Base-by-base conservation (phyloP, 2,329 filamentous ascomycete species). In the Diaporthe sp. region DNA sequence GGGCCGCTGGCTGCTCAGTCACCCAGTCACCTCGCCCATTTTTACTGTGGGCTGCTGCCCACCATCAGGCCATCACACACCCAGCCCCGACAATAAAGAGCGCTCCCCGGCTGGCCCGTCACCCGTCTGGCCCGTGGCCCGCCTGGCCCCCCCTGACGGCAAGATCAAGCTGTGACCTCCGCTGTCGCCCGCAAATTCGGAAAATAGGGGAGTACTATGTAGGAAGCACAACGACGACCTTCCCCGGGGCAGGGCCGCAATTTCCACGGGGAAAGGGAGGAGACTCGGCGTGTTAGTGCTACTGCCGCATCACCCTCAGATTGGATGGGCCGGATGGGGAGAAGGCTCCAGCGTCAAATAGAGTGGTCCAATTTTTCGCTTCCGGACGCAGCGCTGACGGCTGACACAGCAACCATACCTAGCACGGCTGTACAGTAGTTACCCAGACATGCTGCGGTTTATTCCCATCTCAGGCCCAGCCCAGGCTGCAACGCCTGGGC, bases 61-160 rank as follows among this genome's bases (percentile, higher is more conserved):
- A 51, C 57, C 39, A 49, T 73, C 71, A 61, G 74, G 44, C 71
- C 71, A 73, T 71, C 75, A 62, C 62, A 61, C 42, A 31, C 61
- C 68, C 46, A 65, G 58, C 58, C 58, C 49, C 58, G 57, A 65
- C 58, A 65, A 55, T 51, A 42, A 55, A 70, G 58, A 65, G 65
- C 49, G n/a, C 72, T n/a, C 51, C 17, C 42, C 67, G 67, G 57
- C 57, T 49, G 61, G 71, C 61, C 74, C 74, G 61, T 57, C 31
- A 37, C 34, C 46, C 62, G 60, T 39, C 51, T 55, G 51, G 51
- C n/a, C 51, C 51, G 51, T 68, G 62, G 46, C 22, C 61, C 60
- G 60, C 60, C 31, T 15, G 58, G 37, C 17, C 37, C 61, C 65
- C 65, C 65, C 65, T 70, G 65, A 42, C 65, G 49, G 39, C 53